Base-by-base conservation (phyloP, 768 basidiomycete genomes). In the Naganishia friedmannii region DNA sequence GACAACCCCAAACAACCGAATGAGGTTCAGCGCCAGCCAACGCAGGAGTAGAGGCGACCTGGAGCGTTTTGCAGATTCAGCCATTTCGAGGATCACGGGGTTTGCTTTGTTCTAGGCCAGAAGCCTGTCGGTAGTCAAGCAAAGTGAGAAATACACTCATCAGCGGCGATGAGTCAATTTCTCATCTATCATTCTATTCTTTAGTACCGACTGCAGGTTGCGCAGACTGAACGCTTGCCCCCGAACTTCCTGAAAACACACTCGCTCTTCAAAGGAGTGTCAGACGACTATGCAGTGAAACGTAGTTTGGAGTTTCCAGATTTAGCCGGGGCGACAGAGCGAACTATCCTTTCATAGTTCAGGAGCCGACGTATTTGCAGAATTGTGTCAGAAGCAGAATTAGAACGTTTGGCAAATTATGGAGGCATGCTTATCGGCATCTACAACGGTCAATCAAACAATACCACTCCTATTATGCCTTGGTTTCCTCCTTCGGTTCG, bases 401-500 rank as follows among this genome's bases (percentile, higher is more conserved):
- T 23, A 39, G 8, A 26, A 26, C 23, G 5, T 39, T 19, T 37
- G 17, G 28, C 12, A 28, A 10, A 63, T 63, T 63, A 63, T 45
- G 60, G 26, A 29, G 39, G 39, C 32, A 63, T 42, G 48, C 23
- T 29, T 63, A 63, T 29, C 37, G 42, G 28, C 57, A 34, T 63
- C 60, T 63, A 63, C 60, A 63, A 63, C 60, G 17, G 7, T 32
- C 57, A 45, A 63, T 26, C n/a, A 51, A 23, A 42, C 39, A 23
- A 28, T 29, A 26, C 26, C 12, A 58, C 32, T 19, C 10, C 39
- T 7, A 13, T 63, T 37, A 63, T 5, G 70, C 74, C 55, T 75
- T 60, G 29, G 13, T 19, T 4, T 48, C 48, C 29, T 48, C 65
- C 46, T 31, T 29, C 28, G 15, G 39, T 28, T 60, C 57, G 7